Conservation (phyloP, 1,284 basidiomycete genomes). For the Melanopsichium pennsylvanicum region DNA sequence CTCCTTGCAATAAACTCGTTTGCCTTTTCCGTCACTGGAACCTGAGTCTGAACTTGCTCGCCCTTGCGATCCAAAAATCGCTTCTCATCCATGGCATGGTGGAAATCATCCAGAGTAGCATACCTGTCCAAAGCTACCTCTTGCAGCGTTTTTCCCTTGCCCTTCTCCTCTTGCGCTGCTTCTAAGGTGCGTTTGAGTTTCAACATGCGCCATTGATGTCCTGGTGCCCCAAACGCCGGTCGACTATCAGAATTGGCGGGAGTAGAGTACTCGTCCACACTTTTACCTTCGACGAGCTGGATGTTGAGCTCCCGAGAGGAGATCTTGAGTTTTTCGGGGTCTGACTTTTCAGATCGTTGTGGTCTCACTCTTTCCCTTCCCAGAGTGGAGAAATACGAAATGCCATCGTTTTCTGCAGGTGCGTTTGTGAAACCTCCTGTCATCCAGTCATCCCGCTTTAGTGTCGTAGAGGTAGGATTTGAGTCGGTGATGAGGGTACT, state of each 20-base stretch:
- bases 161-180: constrained; percentile 78
- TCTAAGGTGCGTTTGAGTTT: constrained; percentile 89
- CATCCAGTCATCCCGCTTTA: constrained; percentile 90
- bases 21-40: constrained; percentile 4
- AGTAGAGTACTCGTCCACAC: constrained; percentile 71
- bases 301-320: constrained; percentile 79
- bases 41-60: too few relatives aligned
- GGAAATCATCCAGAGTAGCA: constrained; percentile 75
- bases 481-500: constrained; percentile 13
- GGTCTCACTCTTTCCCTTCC: constrained; percentile 73
- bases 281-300: constrained; percentile 74
- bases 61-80: constrained; percentile 81
- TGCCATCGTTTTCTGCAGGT: neutral
- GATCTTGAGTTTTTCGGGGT: constrained; percentile 75
- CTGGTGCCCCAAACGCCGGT: constrained; percentile 76
- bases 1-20: constrained; percentile 68
- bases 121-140: constrained; percentile 80
- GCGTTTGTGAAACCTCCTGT: constrained; percentile 65
- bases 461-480: constrained; percentile 69
- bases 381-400: constrained; percentile 77
- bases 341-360: constrained; percentile 70
- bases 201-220: constrained; percentile 97
- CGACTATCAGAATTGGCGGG: neutral
- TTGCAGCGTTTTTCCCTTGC: too few relatives aligned
- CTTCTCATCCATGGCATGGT: constrained; percentile 85